These are phyloP conservation scores for Sugiyamaella americana DNA, from an alignment of 805 yeast genomes.

Conservation along the genomic window DNA sequence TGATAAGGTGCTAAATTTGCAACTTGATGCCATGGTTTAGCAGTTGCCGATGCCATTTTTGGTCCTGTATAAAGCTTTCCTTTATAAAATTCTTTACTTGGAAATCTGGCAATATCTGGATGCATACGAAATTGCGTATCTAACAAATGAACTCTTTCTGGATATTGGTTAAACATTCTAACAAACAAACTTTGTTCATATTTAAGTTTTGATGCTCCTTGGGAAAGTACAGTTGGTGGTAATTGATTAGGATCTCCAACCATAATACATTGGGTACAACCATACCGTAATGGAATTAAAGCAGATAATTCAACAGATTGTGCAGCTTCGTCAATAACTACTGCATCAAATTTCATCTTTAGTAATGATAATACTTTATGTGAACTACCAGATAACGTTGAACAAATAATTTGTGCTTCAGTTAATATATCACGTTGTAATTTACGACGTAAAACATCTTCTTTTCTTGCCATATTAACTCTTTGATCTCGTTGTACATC, in stretches of 20 bases:
- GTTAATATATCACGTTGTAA: conserved; percentile 65
- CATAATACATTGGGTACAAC: conserved; percentile 85
- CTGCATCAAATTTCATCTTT: conserved; percentile 78
- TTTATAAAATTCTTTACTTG: conserved; percentile 75
- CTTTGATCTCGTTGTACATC: conserved; percentile 76
- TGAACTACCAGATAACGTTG: conserved; percentile 92
- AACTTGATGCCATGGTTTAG: conserved; percentile 66
- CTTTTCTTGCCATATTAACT: conserved; percentile 60
- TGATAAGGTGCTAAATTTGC: conserved; percentile 63
- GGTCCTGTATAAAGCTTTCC: conserved; percentile 73
- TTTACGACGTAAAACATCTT: conserved; percentile 72
- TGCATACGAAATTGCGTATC: conserved; percentile 98
- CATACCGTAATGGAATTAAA: conserved; percentile 85
- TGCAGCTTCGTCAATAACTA: conserved; percentile 94
- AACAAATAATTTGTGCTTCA: conserved; percentile 78
- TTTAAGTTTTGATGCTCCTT: conserved; percentile 68
- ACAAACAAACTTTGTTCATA: conserved; percentile 93
- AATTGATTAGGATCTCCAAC: conserved; percentile 98
- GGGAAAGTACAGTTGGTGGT: conserved; percentile 94
- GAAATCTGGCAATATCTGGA: conserved; percentile 82
- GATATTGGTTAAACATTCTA: conserved; percentile 70
- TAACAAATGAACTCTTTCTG: conserved; percentile 60
- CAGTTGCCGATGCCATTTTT: conserved; percentile 53
- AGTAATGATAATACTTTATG: conserved; percentile 75
- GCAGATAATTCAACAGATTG: conserved; percentile 93